A percentile compares a stretch with the other conserved stretches of the same genome.
Evolutionary conservation across 805 yeast genomes (phyloP).

Genomic region (Cyberlindnera galapagoensis): DNA sequence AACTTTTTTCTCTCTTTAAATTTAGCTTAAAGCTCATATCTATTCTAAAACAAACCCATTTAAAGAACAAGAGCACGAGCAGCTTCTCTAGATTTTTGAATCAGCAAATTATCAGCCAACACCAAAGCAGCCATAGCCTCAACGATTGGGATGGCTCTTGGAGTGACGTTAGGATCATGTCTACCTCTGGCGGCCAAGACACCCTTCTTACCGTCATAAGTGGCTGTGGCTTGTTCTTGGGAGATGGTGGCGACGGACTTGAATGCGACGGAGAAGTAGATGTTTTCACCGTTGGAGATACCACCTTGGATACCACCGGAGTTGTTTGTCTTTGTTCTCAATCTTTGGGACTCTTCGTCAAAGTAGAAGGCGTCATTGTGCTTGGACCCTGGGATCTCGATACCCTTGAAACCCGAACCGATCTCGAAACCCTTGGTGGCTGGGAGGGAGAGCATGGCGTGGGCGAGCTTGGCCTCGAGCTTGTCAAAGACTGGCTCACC

Average conservation of each 20-base stretch:
- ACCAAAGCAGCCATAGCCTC: slow-evolving; percentile 98
- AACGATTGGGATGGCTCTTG: slow-evolving; percentile 97
- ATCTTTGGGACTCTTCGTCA: slow-evolving; percentile 50
- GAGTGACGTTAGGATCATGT: slow-evolving; percentile 98
- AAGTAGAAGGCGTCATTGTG: slow-evolving; percentile 85
- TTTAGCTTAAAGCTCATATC: too few species aligned
- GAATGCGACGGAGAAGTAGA: slow-evolving; percentile 92
- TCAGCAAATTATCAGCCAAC: slow-evolving; percentile 74
- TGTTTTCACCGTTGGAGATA: slow-evolving; percentile 91
- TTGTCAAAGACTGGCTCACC: slow-evolving; percentile 99
- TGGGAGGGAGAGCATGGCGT: slow-evolving; percentile 96
- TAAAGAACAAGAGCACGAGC: slow-evolving; percentile 28
- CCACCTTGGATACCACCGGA: slow-evolving; percentile 99
- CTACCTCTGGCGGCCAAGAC: slow-evolving; percentile 93
- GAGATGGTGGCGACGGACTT: slow-evolving; percentile 97
- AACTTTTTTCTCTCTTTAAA: too few species aligned
- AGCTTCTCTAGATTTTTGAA: slow-evolving; percentile 80
- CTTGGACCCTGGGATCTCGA: slow-evolving; percentile 82
- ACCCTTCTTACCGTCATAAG: slow-evolving; percentile 86
- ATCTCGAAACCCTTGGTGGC: slow-evolving; percentile 98
- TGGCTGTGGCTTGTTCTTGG: slow-evolving; percentile 83
- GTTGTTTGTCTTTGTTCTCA: slow-evolving; percentile 85
- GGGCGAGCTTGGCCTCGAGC: slow-evolving; percentile 91
- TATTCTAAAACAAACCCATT: too few species aligned
- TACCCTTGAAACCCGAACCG: slow-evolving; percentile 94